Evolutionary conservation across 495 filamentous ascomycete genomes (phyloP), one percentile per base, ranked within the genome.

Genomic region (Emericellopsis terricola): DNA sequence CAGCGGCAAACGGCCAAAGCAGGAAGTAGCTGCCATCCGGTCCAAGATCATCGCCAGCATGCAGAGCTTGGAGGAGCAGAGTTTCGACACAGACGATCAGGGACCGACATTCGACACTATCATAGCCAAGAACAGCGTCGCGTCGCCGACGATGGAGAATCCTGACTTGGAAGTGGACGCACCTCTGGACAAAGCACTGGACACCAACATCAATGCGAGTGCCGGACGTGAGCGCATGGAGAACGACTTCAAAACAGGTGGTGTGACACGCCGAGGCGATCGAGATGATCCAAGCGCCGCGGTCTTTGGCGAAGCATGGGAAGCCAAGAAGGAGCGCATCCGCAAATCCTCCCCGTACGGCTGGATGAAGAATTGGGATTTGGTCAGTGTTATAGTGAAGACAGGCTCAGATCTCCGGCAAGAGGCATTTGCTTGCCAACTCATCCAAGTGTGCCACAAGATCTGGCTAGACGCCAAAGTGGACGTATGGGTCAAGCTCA

Each of bases 21-120:
- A 69, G 26, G 78, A 83, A 48, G 77, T 83, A 7, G 78, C 73
- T 7, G 76, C 75, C 16, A 83, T 83, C 49, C 60, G 76, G 39
- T 68, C 75, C 9, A 74, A 74, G 53, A 83, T 83, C 41, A 83
- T 83, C 41, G 78, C 78, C 2, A 81, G 77, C 51, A 83, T 83
- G 78, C 78, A 83, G 42, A 77, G 57, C 44, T 62, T 83, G n/a
- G 78, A 83, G 45, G 78, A 83, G 48, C 74, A 83, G 46, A 80
- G 67, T 47, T 83, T 83, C 41, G 64, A 76, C 28, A 46, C 64
- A 7, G 68, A 76, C 34, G 71, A 73, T 39, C 56, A 64, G 19
- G 61, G 66, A 7, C 73, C 78, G 19, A 78, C 71, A 2, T 81
- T 82, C 36, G 78, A 82, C 45, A 62, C 61, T 19, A 81, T 82